A percentile compares a stretch with the other conserved stretches of the same genome.
phyloP scores from a whole-genome alignment of 495 filamentous ascomycete genomes.

The Aspergillus asperescens region DNA sequence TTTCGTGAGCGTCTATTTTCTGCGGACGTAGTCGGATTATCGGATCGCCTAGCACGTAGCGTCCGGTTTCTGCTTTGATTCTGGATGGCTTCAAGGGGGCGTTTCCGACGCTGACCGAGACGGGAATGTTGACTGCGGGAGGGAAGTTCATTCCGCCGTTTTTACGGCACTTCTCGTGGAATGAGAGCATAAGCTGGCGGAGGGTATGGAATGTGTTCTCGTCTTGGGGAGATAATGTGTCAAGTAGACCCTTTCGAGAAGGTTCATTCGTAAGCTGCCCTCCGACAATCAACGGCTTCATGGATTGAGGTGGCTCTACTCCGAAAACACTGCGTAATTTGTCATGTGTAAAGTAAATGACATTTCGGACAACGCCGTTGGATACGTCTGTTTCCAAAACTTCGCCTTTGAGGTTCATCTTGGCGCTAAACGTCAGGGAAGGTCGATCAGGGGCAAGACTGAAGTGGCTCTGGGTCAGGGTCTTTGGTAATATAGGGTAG shows the following conservation, averaged over 20 bases:
- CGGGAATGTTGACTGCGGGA: conserved; percentile 14
- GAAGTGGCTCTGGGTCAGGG: conserved; percentile 54
- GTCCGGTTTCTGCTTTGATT: conserved; percentile 25
- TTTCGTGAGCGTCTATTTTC: conserved; percentile 33
- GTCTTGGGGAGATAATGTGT: conserved; percentile 31
- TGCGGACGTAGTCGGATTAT: conserved; percentile 39
- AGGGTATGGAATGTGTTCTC: conserved; percentile 37
- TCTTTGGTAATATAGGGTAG: conserved; percentile 66
- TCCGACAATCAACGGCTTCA: conserved; percentile 34
- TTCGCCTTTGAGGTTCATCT: conserved; percentile 59
- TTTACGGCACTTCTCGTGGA: conserved; percentile 33
- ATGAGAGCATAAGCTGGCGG: conserved; percentile 37
- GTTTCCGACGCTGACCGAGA: conserved; percentile 31
- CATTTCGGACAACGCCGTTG: conserved; percentile 64
- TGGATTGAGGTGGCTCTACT: conserved; percentile 14
- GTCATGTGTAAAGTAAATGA: conserved; percentile 65
- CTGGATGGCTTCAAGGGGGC: conserved; percentile 24
- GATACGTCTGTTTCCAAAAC: conserved; percentile 65
- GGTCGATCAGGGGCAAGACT: conserved; percentile 63
- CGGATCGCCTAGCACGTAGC: conserved; percentile 48
- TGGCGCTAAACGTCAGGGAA: conserved; percentile 77
- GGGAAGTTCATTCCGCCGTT: conserved; percentile 41
- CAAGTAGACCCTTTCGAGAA: conserved; percentile 14
- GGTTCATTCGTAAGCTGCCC: conserved; percentile 23
- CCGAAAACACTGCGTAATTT: conserved; percentile 49